phyloP scores from a whole-genome alignment of 345 rosid genomes.

The Acer campestre region DNA sequence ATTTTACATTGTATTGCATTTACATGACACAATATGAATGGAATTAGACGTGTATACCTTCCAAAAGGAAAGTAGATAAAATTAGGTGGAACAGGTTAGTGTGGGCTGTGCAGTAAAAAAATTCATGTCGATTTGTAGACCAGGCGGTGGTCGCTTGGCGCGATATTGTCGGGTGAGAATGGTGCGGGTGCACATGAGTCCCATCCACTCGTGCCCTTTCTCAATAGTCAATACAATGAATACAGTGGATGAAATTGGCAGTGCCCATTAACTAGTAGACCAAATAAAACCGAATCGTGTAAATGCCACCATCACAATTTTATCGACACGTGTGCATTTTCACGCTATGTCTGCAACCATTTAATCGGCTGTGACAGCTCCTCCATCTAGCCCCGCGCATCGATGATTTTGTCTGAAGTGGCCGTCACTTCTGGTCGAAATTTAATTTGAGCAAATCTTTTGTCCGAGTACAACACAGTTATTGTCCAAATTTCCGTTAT shows the following conservation, averaged over 20 bases:
- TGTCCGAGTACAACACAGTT: not conserved
- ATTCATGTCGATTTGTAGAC: slow-evolving; percentile 10
- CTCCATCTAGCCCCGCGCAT: slow-evolving; percentile 4
- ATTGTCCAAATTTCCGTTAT: not conserved
- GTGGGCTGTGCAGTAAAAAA: slow-evolving; percentile 23
- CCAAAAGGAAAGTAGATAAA: too few species aligned
- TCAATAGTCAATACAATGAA: not conserved
- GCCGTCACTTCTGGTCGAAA: not conserved
- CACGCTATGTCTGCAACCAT: too few species aligned
- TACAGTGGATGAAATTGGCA: not conserved
- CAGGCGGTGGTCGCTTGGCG: slow-evolving; percentile 28
- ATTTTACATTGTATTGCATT: too few species aligned
- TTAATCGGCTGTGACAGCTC: slow-evolving; percentile 31
- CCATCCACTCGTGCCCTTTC: slow-evolving; percentile 24
- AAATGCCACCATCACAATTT: slow-evolving; percentile 11
- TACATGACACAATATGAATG: too few species aligned
- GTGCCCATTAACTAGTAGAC: not conserved
- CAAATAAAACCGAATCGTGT: slow-evolving; percentile 6
- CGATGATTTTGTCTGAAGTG: slow-evolving; percentile 10
- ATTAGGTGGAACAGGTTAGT: slow-evolving; percentile 15
- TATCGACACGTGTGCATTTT: too few species aligned
- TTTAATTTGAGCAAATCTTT: too few species aligned
- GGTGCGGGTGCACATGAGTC: slow-evolving; percentile 33
- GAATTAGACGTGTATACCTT: too few species aligned
- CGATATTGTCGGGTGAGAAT: slow-evolving; percentile 28